Percentiles rank a stretch among this genome's conserved stretches.
Evolutionary conservation across 768 basidiomycete species (phyloP).

Genomic region (Rubroboletus pulcherrimus): DNA sequence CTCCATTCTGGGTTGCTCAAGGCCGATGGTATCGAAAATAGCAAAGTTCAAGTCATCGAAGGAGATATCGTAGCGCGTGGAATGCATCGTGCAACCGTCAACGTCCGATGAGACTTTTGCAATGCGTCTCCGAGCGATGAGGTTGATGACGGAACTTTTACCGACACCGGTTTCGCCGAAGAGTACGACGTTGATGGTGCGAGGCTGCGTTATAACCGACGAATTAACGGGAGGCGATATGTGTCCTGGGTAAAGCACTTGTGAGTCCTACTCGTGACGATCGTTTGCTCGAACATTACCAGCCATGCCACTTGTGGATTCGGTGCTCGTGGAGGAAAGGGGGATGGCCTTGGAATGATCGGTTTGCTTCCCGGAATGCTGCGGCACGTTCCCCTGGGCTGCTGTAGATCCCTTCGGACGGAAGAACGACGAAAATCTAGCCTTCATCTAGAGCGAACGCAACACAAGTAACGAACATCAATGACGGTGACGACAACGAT

Average conservation of each 20-base stretch:
- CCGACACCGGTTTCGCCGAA: conserved; percentile 41
- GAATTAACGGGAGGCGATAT: neutral
- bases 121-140: conserved; percentile 24
- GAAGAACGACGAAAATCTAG: neutral
- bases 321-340: no score
- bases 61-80: conserved; percentile 23
- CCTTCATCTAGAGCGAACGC: conserved; percentile 3
- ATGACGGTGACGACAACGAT: neutral
- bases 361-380: neutral
- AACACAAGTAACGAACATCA: conserved; percentile 2
- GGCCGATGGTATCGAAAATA: conserved; percentile 36
- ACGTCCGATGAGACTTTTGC: conserved; percentile 28
- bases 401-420: no score
- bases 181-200: conserved; percentile 35
- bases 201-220: neutral
- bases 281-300: conserved; percentile 8
- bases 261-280: conserved; percentile 4
- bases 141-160: conserved; percentile 31
- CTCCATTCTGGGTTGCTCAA: conserved; percentile 30
- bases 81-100: conserved; percentile 35
- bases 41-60: conserved; percentile 18
- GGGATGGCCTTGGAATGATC: no score
- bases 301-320: no score
- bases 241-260: neutral
- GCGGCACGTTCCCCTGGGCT: neutral